These are phyloP conservation scores for Cenchrus americanus DNA, from an alignment of 176 grass and related monocot species.

Conservation along the genomic window DNA sequence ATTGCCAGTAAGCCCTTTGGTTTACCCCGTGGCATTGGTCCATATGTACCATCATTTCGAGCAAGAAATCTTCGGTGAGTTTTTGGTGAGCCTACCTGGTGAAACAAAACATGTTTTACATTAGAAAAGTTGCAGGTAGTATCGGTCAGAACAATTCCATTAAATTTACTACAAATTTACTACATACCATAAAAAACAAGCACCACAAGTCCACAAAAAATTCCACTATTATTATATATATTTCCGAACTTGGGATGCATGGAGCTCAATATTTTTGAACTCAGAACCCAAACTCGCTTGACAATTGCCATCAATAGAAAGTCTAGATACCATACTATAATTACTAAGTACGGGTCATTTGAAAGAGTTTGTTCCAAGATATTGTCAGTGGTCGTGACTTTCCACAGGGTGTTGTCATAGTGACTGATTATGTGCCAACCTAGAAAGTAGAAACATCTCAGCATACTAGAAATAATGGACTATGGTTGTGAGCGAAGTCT, in stretches of 20 bases:
- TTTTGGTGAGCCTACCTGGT: slow-evolving; percentile 94
- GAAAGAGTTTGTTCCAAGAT: background rate
- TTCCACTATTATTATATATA: background rate
- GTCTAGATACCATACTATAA: slow-evolving; percentile 8
- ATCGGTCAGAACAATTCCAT: background rate
- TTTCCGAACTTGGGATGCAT: slow-evolving; percentile 7
- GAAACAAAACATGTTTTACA: slow-evolving; percentile 6
- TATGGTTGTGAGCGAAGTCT: background rate
- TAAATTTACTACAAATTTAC: no score
- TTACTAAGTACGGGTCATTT: slow-evolving; percentile 5
- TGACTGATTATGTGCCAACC: background rate
- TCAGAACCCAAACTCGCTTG: slow-evolving; percentile 2
- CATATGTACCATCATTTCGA: slow-evolving; percentile 84
- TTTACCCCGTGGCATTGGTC: slow-evolving; percentile 82
- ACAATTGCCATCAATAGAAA: background rate
- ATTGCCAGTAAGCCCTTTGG: slow-evolving; percentile 90
- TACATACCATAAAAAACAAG: background rate
- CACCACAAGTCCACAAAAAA: background rate
- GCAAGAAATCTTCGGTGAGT: slow-evolving; percentile 95
- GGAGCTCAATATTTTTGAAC: background rate
- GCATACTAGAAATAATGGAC: background rate
- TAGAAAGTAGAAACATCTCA: background rate
- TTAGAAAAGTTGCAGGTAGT: slow-evolving; percentile 8
- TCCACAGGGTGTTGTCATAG: background rate
- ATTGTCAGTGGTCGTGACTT: background rate